Evolutionary conservation across 148 eudicot genomes (phyloP).

Genomic region (Rhododendron ovatum): DNA sequence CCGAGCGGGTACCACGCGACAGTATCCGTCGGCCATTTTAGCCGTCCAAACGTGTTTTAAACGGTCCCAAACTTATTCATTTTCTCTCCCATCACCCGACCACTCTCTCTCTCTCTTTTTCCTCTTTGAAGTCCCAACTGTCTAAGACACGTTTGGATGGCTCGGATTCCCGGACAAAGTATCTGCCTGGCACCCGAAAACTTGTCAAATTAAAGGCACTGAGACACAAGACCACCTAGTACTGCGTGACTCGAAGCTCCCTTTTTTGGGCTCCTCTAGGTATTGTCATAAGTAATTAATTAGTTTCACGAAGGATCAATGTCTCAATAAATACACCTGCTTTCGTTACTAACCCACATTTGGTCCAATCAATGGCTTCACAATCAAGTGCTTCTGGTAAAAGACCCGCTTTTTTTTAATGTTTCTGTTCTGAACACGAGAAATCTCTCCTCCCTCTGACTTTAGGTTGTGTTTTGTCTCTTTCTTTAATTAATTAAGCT

Average conservation of each 20-base stretch:
- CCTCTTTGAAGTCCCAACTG: too few relatives aligned
- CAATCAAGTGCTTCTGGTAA: not conserved
- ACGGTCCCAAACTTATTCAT: too few relatives aligned
- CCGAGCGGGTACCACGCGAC: too few relatives aligned
- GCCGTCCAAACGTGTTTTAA: too few relatives aligned
- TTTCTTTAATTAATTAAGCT: too few relatives aligned
- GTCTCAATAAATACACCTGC: not conserved
- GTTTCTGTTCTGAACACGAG: not conserved
- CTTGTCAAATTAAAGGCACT: not conserved
- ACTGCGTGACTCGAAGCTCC: not conserved
- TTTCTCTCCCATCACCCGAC: too few relatives aligned
- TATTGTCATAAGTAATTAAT: not conserved
- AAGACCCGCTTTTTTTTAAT: not conserved
- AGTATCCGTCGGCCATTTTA: too few relatives aligned
- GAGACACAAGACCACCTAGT: not conserved
- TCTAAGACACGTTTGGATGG: too few relatives aligned
- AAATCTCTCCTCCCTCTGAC: not conserved
- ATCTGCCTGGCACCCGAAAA: too few relatives aligned
- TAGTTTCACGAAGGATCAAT: not conserved
- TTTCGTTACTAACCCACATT: not conserved
- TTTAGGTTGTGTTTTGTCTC: not conserved
- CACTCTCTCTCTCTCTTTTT: too few relatives aligned
- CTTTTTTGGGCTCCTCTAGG: not conserved
- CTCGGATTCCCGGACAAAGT: too few relatives aligned
- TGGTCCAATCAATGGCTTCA: not conserved